Conservation (phyloP, 768 basidiomycete species). For the Leccinum boreale region DNA sequence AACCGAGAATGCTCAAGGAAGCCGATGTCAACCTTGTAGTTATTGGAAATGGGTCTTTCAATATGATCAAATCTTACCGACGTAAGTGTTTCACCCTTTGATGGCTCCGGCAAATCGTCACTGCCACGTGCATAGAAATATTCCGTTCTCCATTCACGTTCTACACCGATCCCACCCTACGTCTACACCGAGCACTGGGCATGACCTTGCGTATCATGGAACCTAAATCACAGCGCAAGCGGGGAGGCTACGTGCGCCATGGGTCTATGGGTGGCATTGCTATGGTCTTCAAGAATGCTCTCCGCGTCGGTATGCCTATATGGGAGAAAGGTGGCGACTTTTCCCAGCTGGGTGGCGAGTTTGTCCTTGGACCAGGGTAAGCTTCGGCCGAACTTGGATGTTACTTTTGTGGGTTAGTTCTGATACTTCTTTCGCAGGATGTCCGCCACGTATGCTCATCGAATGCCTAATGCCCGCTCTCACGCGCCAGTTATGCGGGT, state of each 20-base stretch:
- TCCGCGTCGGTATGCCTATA: constrained; percentile 75
- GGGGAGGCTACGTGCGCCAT: constrained; percentile 65
- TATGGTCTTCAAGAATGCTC: constrained; percentile 67
- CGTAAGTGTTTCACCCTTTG: constrained; percentile 36
- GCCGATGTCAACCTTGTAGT: constrained; percentile 62
- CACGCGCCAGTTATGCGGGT: constrained; percentile 74
- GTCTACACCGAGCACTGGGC: constrained; percentile 70
- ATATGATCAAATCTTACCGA: constrained; percentile 73
- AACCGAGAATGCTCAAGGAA: constrained; percentile 44
- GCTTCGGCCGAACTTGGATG: constrained; percentile 32
- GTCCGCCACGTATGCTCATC: constrained; percentile 71
- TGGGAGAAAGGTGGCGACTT: constrained; percentile 79
- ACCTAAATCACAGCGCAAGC: constrained; percentile 40
- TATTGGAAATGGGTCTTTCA: constrained; percentile 75
- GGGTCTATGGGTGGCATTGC: constrained; percentile 64
- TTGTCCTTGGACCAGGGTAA: constrained; percentile 66
- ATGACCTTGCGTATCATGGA: constrained; percentile 56
- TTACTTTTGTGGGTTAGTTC: constrained; percentile 1
- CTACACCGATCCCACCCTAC: constrained; percentile 75
- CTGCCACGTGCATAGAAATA: constrained; percentile 43
- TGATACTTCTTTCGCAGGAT: constrained; percentile 38
- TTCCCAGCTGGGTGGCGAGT: constrained; percentile 86
- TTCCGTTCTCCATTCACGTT: constrained; percentile 69
- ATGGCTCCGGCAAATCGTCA: background rate
- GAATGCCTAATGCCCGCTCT: constrained; percentile 74